phyloP scores from a whole-genome alignment of 169 alveolate genomes.

The Toxoplasma gondii region DNA sequence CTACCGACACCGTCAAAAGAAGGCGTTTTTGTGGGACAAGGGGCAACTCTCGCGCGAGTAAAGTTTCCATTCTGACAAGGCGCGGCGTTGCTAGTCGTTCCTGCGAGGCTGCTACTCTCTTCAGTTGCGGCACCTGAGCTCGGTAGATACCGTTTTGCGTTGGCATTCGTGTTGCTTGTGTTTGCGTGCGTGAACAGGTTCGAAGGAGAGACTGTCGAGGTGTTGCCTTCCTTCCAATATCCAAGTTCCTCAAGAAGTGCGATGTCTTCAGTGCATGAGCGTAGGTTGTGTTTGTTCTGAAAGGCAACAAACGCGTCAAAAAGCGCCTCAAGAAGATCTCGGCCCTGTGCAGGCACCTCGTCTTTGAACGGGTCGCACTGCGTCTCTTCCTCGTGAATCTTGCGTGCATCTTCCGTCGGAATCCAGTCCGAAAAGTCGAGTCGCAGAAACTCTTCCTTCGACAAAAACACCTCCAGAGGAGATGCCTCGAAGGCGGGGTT shows the following conservation, averaged over 20 bases:
- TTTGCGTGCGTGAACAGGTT: no score
- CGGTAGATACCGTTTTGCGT: no score
- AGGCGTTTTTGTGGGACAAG: no score
- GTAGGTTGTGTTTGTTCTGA: neutral
- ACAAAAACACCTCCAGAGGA: neutral
- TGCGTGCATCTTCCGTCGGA: neutral
- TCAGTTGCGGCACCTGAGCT: no score
- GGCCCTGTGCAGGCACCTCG: neutral
- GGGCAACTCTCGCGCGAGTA: no score
- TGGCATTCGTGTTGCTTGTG: no score
- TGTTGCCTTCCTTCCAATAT: neutral
- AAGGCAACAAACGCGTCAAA: neutral
- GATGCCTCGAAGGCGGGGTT: neutral
- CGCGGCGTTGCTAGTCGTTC: no score
- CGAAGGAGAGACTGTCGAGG: neutral
- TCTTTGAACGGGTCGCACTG: neutral
- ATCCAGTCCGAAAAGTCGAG: conserved; percentile 26
- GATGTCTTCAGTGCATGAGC: neutral
- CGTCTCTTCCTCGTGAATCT: neutral
- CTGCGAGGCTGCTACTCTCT: no score
- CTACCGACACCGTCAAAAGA: no score
- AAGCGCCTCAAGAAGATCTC: neutral
- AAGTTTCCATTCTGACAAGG: no score
- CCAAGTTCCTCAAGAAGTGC: neutral
- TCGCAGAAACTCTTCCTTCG: neutral